A percentile compares a stretch with the other conserved stretches of the same genome.
Conservation (phyloP, 2,329 filamentous ascomycete genomes). For the Fonsecaea nubica region DNA sequence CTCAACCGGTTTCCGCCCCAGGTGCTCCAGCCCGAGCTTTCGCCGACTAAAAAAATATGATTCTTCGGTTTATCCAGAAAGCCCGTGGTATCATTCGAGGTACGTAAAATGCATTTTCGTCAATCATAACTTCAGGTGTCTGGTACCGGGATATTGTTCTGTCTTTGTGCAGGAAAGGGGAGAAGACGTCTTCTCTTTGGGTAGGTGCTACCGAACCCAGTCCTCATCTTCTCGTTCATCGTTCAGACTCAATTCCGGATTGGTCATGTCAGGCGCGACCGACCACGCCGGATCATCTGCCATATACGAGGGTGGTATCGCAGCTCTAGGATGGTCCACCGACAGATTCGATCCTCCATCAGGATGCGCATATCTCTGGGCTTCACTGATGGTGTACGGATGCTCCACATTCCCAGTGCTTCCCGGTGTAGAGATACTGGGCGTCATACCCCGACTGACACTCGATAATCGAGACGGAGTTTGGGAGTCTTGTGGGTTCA, state of each 20-base stretch:
- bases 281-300: constrained; percentile 40
- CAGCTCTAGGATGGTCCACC: constrained; percentile 10
- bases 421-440: constrained; percentile 33
- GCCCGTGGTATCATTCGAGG: constrained; percentile 6
- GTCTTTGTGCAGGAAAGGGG: neutral
- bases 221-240: constrained; percentile 40
- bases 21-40: constrained; percentile 4
- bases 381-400: constrained; percentile 38
- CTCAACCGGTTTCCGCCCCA: neutral
- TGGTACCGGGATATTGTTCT: constrained; percentile 2
- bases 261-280: constrained; percentile 35
- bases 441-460: constrained; percentile 37
- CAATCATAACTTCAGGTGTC: constrained; percentile 7
- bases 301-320: constrained; percentile 21
- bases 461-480: constrained; percentile 30
- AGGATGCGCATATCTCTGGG: constrained; percentile 40
- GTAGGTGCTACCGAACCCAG: constrained; percentile 35
- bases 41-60: constrained; percentile 1
- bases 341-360: constrained; percentile 16
- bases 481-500: constrained; percentile 25
- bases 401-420: constrained; percentile 33
- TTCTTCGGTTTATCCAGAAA: constrained; percentile 8
- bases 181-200: neutral
- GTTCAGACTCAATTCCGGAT: constrained; percentile 35
- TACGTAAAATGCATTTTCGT: constrained; percentile 4